phyloP scores from a whole-genome alignment of 2,329 filamentous ascomycete species.

The Ophiostoma triangulosporum region DNA sequence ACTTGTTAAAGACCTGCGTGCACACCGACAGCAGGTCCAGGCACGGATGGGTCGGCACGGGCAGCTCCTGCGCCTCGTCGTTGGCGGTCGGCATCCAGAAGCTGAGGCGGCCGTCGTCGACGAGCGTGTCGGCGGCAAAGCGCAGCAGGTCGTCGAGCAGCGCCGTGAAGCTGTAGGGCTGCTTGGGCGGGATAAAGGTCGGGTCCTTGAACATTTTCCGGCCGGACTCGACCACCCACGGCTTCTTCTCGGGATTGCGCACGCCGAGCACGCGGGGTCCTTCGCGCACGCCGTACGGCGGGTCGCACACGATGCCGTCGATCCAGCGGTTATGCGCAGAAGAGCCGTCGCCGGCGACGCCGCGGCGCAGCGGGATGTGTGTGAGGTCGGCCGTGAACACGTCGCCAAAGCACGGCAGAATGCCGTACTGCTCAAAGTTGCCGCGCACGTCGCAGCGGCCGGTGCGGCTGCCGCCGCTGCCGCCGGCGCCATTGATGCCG shows the following conservation, averaged over 20 bases:
- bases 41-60: constrained; percentile 62
- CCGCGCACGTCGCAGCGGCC: constrained; percentile 35
- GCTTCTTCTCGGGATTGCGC: constrained; percentile 48
- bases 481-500: constrained; percentile 24
- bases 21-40: constrained; percentile 64
- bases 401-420: constrained; percentile 54
- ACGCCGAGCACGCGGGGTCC: constrained; percentile 77
- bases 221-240: constrained; percentile 53
- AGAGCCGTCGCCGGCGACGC: background rate
- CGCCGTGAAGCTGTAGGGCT: constrained; percentile 79
- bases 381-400: constrained; percentile 79
- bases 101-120: constrained; percentile 65
- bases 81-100: constrained; percentile 98
- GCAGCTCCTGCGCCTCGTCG: constrained; percentile 61
- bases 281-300: constrained; percentile 89
- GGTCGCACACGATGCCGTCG: constrained; percentile 89
- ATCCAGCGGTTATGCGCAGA: constrained; percentile 39
- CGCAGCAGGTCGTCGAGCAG: constrained; percentile 83
- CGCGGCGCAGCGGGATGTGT: constrained; percentile 57
- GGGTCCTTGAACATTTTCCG: constrained; percentile 44
- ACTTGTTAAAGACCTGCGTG: constrained; percentile 81
- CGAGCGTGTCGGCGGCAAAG: constrained; percentile 64
- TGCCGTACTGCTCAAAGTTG: constrained; percentile 77
- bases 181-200: constrained; percentile 74
- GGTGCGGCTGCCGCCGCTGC: constrained; percentile 10